Evolutionary conservation across 2,329 filamentous ascomycete species (phyloP), one percentile per base, ranked within the genome.

Genomic region (Calonectria pauciramosa): DNA sequence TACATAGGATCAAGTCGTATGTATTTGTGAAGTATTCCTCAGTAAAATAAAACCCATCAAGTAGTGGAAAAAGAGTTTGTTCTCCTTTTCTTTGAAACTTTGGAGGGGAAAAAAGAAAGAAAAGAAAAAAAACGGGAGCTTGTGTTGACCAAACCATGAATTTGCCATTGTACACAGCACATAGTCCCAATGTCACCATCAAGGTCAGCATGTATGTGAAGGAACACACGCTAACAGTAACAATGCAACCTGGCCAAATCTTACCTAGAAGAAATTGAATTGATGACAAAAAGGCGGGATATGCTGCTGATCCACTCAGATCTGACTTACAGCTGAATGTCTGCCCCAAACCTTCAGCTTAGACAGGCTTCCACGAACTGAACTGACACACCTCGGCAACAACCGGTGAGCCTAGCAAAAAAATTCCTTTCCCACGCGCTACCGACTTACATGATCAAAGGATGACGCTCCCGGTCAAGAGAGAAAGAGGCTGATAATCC

Each of bases 331-430:
- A 38, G 56, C 56, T 63, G 56, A 63, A 26, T 36, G 56, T 28
- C 34, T 41, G 23, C 34, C 23, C 34, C 56, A 63, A 63, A 63
- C 56, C 38, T 63, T 63, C 56, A 41, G 34, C 34, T 28, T 41
- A 8, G 56, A 28, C 34, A 41, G 8, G 23, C 36, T 18, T 18
- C 28, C 56, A 16, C 26, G 4, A 32, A 30, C 28, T 18, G 4
- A 32, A 30, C 28, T 18, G n/a, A 23, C 56, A 26, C 56, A 41
- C 34, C 56, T 41, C 34, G 16, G 34, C 32, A 36, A 41, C 56
- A 63, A 41, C 56, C 34, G 34, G 36, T 63, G 56, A 63, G 56
- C 7, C 56, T 63, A 63, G 30, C 56, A 63, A 38, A 47, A 63
- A 38, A 47, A 13, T 47, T 23, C 44, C 44, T 41, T 41, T 41